Conservation (phyloP, 805 yeast genomes). For the Ogataea saltuana region DNA sequence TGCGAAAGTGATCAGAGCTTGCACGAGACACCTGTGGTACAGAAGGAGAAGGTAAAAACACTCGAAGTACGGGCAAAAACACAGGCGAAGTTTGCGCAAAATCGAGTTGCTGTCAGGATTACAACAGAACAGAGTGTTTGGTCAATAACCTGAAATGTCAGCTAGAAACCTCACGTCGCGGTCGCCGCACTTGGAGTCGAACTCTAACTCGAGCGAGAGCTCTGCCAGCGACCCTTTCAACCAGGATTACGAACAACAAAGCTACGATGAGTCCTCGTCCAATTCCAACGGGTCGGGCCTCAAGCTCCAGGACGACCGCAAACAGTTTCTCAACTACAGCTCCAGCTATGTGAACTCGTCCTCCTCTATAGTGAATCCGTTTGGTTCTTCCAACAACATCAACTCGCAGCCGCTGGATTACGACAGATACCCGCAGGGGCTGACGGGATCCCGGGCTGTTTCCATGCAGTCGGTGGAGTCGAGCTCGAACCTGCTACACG, state of each 20-base stretch:
- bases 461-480: constrained; percentile 50
- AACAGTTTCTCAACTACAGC: constrained; percentile 24
- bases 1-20: too few relatives aligned
- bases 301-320: constrained; percentile 22
- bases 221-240: constrained; percentile 32
- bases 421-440: constrained; percentile 67
- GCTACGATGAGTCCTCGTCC: constrained; percentile 30
- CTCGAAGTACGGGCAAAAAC: background rate
- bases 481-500: constrained; percentile 25
- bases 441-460: constrained; percentile 55
- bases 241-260: constrained; percentile 34
- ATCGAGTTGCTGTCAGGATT: constrained; percentile 2
- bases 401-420: constrained; percentile 46
- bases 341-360: constrained; percentile 31
- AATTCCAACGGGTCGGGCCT: constrained; percentile 23
- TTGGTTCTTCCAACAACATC: constrained; percentile 31
- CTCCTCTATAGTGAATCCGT: constrained; percentile 34
- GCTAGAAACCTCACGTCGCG: constrained; percentile 37
- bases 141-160: constrained; percentile 24
- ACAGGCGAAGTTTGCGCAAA: background rate
- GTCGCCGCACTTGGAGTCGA: constrained; percentile 36
- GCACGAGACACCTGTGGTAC: too few relatives aligned
- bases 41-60: background rate
- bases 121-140: constrained; percentile 8
- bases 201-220: constrained; percentile 29